Base-by-base conservation (phyloP, 2,329 filamentous ascomycete species). In the Nigrospora oryzae region DNA sequence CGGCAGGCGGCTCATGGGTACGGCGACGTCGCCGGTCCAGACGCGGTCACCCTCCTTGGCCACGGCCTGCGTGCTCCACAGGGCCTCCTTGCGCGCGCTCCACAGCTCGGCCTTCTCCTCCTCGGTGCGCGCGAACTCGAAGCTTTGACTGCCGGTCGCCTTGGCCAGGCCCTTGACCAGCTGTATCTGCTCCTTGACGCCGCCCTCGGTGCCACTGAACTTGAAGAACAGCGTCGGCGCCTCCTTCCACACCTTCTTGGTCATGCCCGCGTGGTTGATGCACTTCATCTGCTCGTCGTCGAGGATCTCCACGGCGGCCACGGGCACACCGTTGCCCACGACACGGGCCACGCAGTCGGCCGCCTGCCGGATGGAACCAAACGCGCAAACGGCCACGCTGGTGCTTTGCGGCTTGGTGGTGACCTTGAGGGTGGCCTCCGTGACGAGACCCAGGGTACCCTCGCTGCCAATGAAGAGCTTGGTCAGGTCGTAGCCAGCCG, bases 11-110 rank as follows among this genome's bases (percentile, higher is more conserved):
- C 79, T 86, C 61, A 93, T 83, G 13, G 88, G 88, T 44, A 94
- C 88, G 0, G 88, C 88, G 11, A 93, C 88, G 57, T 94, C 88
- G 2, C 86, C 87, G 0, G 87, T 91, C 87, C 87, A 93, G 4
- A 93, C 83, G 44, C 78, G 79, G 51, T 90, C 83, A n/a, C 73
- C 77, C 38, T 60, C 76, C 67, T 63, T 78, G 67, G 64, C 78
- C 57, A 83, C 70, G 0, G 85, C 79, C 71, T 88, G 83, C 46
- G 85, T 83, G 56, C 80, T 85, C 87, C 87, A 93, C 34, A 94
- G 71, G 1, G 86, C 86, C 64, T 90, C 85, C 66, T 94, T 94
- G 38, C 88, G 70, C 17, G 88, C 88, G 55, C 81, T 84, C 88
- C 88, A 94, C 30, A 94, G 72, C 64, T 90, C 86, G 7, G 75